Conservation (phyloP, 768 basidiomycete genomes). For the Psilocybe cyanescens region DNA sequence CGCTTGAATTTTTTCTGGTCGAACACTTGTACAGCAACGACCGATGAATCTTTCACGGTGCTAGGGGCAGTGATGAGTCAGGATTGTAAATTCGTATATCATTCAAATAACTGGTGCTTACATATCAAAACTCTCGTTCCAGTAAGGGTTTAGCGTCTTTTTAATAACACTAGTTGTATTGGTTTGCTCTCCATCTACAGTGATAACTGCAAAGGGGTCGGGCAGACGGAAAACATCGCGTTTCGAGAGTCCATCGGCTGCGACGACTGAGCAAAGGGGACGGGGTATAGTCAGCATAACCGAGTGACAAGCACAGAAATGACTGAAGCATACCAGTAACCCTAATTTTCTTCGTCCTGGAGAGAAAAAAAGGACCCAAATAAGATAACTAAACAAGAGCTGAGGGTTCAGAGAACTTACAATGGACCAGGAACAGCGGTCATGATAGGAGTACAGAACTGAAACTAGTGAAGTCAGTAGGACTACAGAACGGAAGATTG, state of each 20-base stretch:
- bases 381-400: constrained; percentile 3
- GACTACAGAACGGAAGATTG: neutral
- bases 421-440: constrained; percentile 48
- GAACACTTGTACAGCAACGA: constrained; percentile 97
- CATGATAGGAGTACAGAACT: constrained; percentile 33
- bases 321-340: constrained; percentile 62
- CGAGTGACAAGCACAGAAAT: neutral
- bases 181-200: constrained; percentile 97
- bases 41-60: constrained; percentile 96
- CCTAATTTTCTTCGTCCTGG: constrained; percentile 74
- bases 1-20: constrained; percentile 99
- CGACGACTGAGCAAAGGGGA: constrained; percentile 68
- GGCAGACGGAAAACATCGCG: constrained; percentile 96
- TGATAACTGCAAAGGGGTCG: constrained; percentile 98
- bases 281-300: neutral
- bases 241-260: constrained; percentile 92
- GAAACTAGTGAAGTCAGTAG: neutral
- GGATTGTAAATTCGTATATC: constrained; percentile 5
- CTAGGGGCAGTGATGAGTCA: constrained; percentile 41
- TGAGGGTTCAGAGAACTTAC: constrained; percentile 33
- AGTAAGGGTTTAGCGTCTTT: constrained; percentile 93
- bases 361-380: neutral
- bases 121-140: constrained; percentile 99
- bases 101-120: constrained; percentile 38
- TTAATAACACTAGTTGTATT: constrained; percentile 97